These are phyloP conservation scores for Pyrenula aspistea DNA, from an alignment of 495 filamentous ascomycete genomes.

Conservation along the genomic window DNA sequence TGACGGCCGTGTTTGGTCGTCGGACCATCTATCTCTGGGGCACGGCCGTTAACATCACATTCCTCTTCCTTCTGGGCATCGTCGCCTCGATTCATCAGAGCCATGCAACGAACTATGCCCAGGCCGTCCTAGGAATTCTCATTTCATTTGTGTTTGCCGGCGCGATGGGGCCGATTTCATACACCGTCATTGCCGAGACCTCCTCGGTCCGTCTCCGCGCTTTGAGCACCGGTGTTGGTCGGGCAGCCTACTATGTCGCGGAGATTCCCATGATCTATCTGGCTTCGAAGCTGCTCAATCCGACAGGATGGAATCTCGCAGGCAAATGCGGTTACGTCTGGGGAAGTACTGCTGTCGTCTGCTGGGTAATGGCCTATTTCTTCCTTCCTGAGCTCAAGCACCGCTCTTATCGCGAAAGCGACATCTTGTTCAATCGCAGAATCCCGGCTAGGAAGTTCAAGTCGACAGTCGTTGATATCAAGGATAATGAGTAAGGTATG, in stretches of 20 bases:
- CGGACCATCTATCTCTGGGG: conserved; percentile 36
- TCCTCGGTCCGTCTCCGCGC: conserved; percentile 37
- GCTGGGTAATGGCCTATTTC: conserved; percentile 15
- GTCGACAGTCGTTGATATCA: conserved; percentile 32
- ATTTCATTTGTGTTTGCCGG: conserved; percentile 34
- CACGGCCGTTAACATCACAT: conserved; percentile 18
- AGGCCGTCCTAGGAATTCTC: conserved; percentile 38
- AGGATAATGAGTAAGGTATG: conserved; percentile 34
- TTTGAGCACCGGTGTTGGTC: conserved; percentile 40
- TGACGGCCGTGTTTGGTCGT: conserved; percentile 27
- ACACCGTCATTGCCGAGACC: conserved; percentile 44
- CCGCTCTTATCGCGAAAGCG: conserved; percentile 27
- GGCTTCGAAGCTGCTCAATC: conserved; percentile 34
- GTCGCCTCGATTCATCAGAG: conserved; percentile 25
- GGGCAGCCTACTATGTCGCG: conserved; percentile 27
- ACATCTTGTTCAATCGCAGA: conserved; percentile 27
- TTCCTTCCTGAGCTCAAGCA: conserved; percentile 27
- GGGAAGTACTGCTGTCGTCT: conserved; percentile 14
- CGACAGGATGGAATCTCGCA: conserved; percentile 16
- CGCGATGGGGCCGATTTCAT: conserved; percentile 36
- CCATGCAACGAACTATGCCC: conserved; percentile 24
- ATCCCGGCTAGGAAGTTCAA: conserved; percentile 22
- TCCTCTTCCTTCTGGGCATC: conserved; percentile 27
- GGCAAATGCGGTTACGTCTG: conserved; percentile 28
- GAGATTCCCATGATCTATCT: conserved; percentile 42